phyloP scores from a whole-genome alignment of 768 basidiomycete species.

The Boletellus emodensis region DNA sequence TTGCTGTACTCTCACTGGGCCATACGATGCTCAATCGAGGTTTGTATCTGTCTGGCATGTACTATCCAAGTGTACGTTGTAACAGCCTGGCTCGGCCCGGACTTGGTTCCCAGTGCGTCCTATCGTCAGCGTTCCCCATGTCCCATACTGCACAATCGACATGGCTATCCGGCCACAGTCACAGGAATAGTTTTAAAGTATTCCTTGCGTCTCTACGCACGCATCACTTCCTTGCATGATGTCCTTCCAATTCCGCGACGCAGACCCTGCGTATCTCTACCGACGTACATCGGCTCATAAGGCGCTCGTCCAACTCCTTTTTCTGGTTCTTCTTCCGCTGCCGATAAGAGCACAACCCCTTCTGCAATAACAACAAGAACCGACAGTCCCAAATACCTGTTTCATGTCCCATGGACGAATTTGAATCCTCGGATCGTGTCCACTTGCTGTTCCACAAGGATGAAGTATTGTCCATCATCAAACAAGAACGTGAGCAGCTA shows the following conservation, averaged over 20 bases:
- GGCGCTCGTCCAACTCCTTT: conserved; percentile 33
- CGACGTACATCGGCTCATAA: conserved; percentile 33
- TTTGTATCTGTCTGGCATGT: too few relatives aligned
- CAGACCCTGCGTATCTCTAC: conserved; percentile 29
- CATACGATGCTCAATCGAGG: too few relatives aligned
- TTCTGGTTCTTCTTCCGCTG: conserved; percentile 16
- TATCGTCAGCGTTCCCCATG: too few relatives aligned
- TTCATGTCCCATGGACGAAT: conserved; percentile 57
- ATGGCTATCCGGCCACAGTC: too few relatives aligned
- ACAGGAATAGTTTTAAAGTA: conserved; percentile 1
- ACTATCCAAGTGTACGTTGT: too few relatives aligned
- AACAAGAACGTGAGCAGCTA: conserved; percentile 76
- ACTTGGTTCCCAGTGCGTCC: too few relatives aligned
- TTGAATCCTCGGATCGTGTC: conserved; percentile 54
- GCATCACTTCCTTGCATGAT: neutral
- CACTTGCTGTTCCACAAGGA: conserved; percentile 61
- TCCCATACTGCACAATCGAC: too few relatives aligned
- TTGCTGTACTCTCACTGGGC: neutral
- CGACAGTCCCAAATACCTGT: conserved; percentile 30
- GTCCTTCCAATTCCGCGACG: conserved; percentile 7
- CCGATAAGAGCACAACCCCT: conserved; percentile 1
- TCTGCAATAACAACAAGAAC: conserved; percentile 29
- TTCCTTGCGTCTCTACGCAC: neutral
- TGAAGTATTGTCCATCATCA: conserved; percentile 65
- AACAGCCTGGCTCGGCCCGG: too few relatives aligned